Evolutionary conservation across 1,284 basidiomycete species (phyloP).

Genomic region (Sparassis latifolia): DNA sequence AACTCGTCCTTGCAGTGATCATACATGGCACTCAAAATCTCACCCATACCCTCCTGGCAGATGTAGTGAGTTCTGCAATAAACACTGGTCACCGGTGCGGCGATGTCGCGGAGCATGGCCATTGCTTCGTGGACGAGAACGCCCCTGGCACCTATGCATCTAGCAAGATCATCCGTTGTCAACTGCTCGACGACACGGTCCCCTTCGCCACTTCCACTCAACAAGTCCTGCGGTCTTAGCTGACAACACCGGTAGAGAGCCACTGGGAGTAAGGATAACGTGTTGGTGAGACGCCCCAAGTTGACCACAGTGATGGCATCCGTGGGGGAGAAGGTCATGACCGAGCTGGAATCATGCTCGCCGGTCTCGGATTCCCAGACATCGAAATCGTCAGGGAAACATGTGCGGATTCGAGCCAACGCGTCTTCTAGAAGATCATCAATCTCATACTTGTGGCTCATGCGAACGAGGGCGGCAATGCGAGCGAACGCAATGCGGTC

Average conservation of each 20-base stretch:
- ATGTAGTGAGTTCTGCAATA: no score
- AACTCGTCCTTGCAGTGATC: no score
- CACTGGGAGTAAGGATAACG: background rate
- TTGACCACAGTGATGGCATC: background rate
- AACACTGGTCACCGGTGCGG: no score
- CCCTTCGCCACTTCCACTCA: no score
- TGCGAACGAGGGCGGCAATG: background rate
- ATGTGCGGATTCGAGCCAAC: background rate
- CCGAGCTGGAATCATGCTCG: background rate
- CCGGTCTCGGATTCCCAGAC: background rate
- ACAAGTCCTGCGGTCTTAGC: background rate
- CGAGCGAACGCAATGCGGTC: background rate
- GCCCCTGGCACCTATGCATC: no score
- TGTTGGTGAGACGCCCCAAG: background rate
- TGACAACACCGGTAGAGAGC: background rate
- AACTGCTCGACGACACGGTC: no score
- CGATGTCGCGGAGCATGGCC: no score
- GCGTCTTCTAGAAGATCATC: background rate
- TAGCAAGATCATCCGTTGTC: no score
- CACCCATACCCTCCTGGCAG: no score
- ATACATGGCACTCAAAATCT: no score
- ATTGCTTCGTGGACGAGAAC: no score
- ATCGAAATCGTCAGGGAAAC: background rate
- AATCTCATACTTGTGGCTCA: constrained; percentile 1
- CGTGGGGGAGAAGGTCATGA: background rate